Conservation (phyloP, 1,139 yeast species). For the Arxiozyma slooffiae region DNA sequence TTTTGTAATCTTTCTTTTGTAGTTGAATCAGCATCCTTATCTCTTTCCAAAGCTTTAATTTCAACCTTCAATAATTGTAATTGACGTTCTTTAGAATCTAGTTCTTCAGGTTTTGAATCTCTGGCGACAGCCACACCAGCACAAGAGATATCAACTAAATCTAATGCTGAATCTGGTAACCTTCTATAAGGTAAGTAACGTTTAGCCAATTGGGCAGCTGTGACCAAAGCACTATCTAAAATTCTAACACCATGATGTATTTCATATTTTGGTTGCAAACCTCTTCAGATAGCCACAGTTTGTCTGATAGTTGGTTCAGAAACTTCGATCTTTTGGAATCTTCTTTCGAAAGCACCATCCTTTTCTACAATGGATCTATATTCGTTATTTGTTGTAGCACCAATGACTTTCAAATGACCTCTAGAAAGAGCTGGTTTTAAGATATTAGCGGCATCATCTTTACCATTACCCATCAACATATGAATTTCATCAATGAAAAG, state of each 20-base stretch:
- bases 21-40: conserved; percentile 75
- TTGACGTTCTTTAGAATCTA: conserved; percentile 87
- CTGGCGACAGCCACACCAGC: conserved; percentile 97
- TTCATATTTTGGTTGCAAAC: conserved; percentile 91
- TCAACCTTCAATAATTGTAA: conserved; percentile 87
- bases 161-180: conserved; percentile 96
- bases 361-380: conserved; percentile 87
- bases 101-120: conserved; percentile 95
- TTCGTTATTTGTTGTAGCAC: conserved; percentile 94
- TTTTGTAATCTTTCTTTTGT: conserved; percentile 77
- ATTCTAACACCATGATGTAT: conserved; percentile 97
- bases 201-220: conserved; percentile 92
- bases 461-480: conserved; percentile 98
- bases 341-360: conserved; percentile 97
- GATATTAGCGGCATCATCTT: conserved; percentile 86
- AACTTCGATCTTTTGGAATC: conserved; percentile 94
- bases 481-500: conserved; percentile 94
- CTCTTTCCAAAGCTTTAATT: conserved; percentile 94
- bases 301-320: conserved; percentile 88
- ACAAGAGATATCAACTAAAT: conserved; percentile 90
- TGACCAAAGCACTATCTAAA: conserved; percentile 84
- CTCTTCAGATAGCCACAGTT: conserved; percentile 92
- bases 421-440: conserved; percentile 96
- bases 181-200: conserved; percentile 91
- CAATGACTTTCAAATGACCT: conserved; percentile 92